A percentile compares a stretch with the other conserved stretches of the same genome.
Evolutionary conservation across 2,329 filamentous ascomycete genomes (phyloP).

Genomic region (Sporothrix sp.): DNA sequence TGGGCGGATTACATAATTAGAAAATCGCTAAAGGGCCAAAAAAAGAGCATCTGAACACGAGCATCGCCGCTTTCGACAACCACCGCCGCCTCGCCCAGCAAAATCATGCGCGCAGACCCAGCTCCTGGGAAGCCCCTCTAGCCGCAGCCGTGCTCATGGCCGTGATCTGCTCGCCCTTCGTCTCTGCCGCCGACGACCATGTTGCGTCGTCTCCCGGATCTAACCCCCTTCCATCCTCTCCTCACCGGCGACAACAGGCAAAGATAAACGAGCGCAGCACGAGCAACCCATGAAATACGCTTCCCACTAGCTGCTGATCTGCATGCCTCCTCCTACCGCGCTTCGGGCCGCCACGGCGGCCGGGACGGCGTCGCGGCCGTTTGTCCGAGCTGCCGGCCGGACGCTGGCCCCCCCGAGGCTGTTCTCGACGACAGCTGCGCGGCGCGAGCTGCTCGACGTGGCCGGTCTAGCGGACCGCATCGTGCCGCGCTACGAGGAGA

Average conservation of each 20-base stretch:
- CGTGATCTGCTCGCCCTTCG: too few species aligned
- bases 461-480: conserved; percentile 44
- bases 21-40: too few species aligned
- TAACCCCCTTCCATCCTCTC: background rate
- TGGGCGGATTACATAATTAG: too few species aligned
- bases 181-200: background rate
- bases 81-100: too few species aligned
- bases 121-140: too few species aligned
- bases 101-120: too few species aligned
- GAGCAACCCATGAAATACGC: background rate
- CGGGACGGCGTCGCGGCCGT: background rate
- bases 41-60: too few species aligned
- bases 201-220: background rate
- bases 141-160: background rate
- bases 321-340: background rate
- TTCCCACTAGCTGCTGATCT: background rate
- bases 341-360: background rate
- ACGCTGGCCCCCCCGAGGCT: conserved; percentile 20
- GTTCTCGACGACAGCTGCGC: conserved; percentile 40
- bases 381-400: background rate
- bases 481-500: conserved; percentile 55
- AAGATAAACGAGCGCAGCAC: background rate
- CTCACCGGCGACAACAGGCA: background rate
- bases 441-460: conserved; percentile 41
- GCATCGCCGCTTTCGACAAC: too few species aligned